phyloP scores from a whole-genome alignment of 306 rosid species.

The Dalbergia oliveri region DNA sequence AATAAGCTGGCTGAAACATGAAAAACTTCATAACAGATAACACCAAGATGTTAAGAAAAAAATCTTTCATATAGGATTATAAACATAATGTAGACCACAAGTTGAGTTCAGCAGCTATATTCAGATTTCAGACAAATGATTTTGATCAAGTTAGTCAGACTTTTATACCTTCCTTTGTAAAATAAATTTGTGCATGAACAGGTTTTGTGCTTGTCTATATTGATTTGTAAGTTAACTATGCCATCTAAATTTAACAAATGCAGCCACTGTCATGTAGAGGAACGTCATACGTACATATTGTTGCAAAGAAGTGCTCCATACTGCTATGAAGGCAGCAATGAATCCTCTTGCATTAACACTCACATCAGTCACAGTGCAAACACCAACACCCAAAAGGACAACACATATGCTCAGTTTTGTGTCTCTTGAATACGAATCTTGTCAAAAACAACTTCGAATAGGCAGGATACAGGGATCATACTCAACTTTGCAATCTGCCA shows the following conservation, averaged over 20 bases:
- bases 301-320: conserved; percentile 87
- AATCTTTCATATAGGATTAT: neutral
- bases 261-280: neutral
- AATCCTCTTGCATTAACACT: conserved; percentile 82
- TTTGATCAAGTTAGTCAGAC: neutral
- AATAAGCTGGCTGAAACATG: conserved; percentile 8
- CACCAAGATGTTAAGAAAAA: neutral
- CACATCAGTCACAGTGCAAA: conserved; percentile 90
- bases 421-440: conserved; percentile 82
- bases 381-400: conserved; percentile 87
- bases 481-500: conserved; percentile 85
- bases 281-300: conserved; percentile 70
- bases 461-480: conserved; percentile 90
- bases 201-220: neutral
- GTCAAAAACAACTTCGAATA: conserved; percentile 82
- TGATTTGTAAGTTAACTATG: neutral
- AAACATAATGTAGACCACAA: neutral
- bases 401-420: conserved; percentile 79
- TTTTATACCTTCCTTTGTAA: neutral
- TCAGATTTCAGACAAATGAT: neutral
- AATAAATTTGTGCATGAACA: conserved; percentile 14
- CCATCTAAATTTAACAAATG: neutral
- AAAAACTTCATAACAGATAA: neutral
- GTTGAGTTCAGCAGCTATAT: neutral
- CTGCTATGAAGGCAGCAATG: conserved; percentile 77